Evolutionary conservation across 2,329 filamentous ascomycete genomes (phyloP).

Genomic region (Fusarium penzigii): DNA sequence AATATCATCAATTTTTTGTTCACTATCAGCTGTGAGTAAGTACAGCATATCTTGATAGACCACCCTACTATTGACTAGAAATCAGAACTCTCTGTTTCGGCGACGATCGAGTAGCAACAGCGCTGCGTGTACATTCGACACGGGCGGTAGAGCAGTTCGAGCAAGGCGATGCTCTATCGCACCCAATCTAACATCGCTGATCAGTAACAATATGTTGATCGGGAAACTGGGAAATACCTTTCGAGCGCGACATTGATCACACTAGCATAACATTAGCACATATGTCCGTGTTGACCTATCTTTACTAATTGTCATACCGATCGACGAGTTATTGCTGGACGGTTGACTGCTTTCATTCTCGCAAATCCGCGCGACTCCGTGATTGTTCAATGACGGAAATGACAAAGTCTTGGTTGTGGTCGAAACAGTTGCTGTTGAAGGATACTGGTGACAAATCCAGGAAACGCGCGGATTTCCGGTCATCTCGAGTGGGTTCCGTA

Average conservation of each 20-base stretch:
- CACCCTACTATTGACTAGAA: constrained; percentile 38
- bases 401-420: too few relatives aligned
- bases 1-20: constrained; percentile 39
- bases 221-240: constrained; percentile 9
- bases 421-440: too few relatives aligned
- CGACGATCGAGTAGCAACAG: constrained; percentile 23
- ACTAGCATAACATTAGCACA: constrained; percentile 12
- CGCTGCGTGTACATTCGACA: constrained; percentile 35
- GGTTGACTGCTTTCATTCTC: not conserved
- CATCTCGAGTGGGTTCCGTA: too few relatives aligned
- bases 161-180: constrained; percentile 22
- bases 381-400: not conserved
- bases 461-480: too few relatives aligned
- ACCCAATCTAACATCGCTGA: constrained; percentile 12
- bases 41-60: rapidly evolving
- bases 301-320: constrained; percentile 6
- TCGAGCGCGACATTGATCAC: constrained; percentile 26
- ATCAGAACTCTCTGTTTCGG: constrained; percentile 38
- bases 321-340: constrained; percentile 16
- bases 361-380: constrained; percentile 14
- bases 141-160: constrained; percentile 36
- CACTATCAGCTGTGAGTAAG: constrained; percentile 21
- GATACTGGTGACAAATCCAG: too few relatives aligned
- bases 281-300: not conserved
- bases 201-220: not conserved